Evolutionary conservation across 1,139 yeast species (phyloP), one percentile per base, ranked within the genome.

Genomic region (Geotrichum carabidarum): DNA sequence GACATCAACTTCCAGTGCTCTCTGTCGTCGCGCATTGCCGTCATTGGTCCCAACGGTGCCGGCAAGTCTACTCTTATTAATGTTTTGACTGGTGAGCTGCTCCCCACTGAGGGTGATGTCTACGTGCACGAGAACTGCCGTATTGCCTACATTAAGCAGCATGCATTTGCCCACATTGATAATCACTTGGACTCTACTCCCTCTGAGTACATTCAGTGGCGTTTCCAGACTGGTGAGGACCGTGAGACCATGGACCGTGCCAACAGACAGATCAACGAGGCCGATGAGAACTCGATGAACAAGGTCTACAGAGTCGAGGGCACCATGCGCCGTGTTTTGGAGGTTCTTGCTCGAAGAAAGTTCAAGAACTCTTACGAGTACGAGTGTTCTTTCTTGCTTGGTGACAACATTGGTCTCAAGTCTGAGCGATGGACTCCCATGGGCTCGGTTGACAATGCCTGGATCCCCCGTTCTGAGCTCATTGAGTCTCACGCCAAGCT

Each of bases 181-280:
- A 83, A 88, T 77, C 99, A 93, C 76, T 84, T 91, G 78, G 99
- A 93, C 84, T 87, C 87, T 84, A 93, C 99, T 73, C 99, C 99
- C 73, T 90, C 97, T 72, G 99, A 93, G 82, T 93, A 93, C 81
- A 93, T 93, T 69, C 99, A 93, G 83, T 93, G 99, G 99, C 91
- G 99, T 84, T 93, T 91, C 97, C 99, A 93, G 82, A 93, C 99
- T 74, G 99, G 99, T 89, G 99, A 93, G 82, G 99, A 93, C 79
- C 89, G 99, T 82, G 99, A 93, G 83, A 93, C 99, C 78, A 93
- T 93, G 98, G 99, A 93, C 82, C 89, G 98, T 83, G 99, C 99
- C 75, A 89, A 95, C 77, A 89, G 99, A 84, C 94, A 86, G 78
- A 89, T 93, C 75, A 90, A 87, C 74, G 99, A 93, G 80, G 80